These are phyloP conservation scores for Aspergillus hiratsukae DNA, from an alignment of 2,329 filamentous ascomycete species.

Conservation along the genomic window DNA sequence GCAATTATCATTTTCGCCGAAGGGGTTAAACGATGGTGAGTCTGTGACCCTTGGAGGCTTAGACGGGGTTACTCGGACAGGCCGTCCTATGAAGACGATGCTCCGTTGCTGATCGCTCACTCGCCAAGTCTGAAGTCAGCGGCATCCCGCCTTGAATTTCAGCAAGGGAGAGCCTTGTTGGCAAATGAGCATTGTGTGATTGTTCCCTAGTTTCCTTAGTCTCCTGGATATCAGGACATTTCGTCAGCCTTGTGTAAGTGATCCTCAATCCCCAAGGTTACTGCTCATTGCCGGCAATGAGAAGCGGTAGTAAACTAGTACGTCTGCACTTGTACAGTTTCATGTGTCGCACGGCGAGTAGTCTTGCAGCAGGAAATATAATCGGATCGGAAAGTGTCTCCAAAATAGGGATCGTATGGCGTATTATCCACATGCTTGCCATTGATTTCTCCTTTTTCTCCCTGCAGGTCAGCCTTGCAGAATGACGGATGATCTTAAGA, in stretches of 20 bases:
- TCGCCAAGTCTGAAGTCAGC: background rate
- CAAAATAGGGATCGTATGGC: too few relatives aligned
- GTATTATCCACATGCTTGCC: too few relatives aligned
- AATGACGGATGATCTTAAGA: constrained; percentile 1
- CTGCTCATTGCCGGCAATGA: background rate
- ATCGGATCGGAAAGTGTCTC: too few relatives aligned
- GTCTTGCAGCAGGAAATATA: background rate
- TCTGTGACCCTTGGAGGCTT: background rate
- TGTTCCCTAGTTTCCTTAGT: background rate
- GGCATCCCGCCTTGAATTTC: background rate
- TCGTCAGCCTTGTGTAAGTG: constrained; percentile 3
- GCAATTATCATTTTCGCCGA: constrained; percentile 9
- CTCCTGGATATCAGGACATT: background rate
- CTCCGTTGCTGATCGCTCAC: background rate
- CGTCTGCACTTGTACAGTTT: background rate
- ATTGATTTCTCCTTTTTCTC: background rate
- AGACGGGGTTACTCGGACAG: background rate
- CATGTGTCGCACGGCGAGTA: constrained; percentile 10
- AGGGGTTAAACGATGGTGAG: background rate
- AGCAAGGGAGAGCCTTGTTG: background rate
- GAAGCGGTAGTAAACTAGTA: background rate
- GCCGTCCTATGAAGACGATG: background rate
- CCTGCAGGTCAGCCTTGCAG: background rate
- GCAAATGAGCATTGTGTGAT: background rate
- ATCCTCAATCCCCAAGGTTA: background rate